Conservation (phyloP, 768 basidiomycete genomes). For the Cyclocybe cylindracea region DNA sequence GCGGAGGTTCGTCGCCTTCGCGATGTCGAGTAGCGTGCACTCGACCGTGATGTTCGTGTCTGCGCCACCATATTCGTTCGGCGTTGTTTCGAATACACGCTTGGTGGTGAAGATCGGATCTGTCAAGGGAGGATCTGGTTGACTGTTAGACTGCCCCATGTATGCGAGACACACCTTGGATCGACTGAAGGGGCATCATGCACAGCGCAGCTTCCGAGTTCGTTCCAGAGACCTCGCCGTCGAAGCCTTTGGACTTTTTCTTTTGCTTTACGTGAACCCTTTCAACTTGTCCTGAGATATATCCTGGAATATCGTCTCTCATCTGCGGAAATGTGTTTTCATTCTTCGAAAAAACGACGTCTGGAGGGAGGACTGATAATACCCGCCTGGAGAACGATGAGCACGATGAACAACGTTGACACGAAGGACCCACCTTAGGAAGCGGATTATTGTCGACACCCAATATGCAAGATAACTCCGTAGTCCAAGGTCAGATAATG, state of each 20-base stretch:
- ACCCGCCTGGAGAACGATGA: slow-evolving; percentile 40
- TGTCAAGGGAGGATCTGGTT: slow-evolving; percentile 20
- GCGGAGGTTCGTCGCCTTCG: slow-evolving; percentile 77
- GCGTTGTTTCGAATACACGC: slow-evolving; percentile 58
- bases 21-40: slow-evolving; percentile 78
- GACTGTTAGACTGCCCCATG: neutral
- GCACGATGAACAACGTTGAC: neutral
- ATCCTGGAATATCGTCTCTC: slow-evolving; percentile 30
- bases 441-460: slow-evolving; percentile 82
- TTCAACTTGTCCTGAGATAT: slow-evolving; percentile 21
- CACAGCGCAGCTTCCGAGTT: slow-evolving; percentile 27
- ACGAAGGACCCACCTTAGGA: slow-evolving; percentile 58
- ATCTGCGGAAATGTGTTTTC: slow-evolving; percentile 45
- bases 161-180: slow-evolving; percentile 37
- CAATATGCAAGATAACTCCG: slow-evolving; percentile 89
- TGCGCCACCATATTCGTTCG: slow-evolving; percentile 67
- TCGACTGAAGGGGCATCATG: slow-evolving; percentile 32
- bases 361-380: slow-evolving; percentile 61
- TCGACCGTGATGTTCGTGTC: slow-evolving; percentile 65
- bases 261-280: slow-evolving; percentile 33
- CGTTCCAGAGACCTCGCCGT: slow-evolving; percentile 58
- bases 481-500: slow-evolving; percentile 90
- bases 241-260: slow-evolving; percentile 68
- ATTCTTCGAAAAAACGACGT: slow-evolving; percentile 45
- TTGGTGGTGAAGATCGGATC: slow-evolving; percentile 54